Conservation (phyloP, 1,284 basidiomycete genomes). For the Tylopilus sp. region DNA sequence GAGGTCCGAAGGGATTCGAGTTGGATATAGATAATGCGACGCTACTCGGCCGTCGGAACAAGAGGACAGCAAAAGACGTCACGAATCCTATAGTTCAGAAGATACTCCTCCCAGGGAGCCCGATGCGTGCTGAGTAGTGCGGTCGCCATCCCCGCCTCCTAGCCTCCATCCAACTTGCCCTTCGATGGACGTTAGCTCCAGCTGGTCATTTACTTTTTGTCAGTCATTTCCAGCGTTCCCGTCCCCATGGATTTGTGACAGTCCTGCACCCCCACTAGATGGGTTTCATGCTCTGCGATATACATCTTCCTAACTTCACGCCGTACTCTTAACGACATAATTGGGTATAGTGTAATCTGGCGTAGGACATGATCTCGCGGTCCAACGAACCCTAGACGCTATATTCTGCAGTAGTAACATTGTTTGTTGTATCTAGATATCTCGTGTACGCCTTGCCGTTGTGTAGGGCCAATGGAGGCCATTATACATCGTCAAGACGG, state of each 20-base stretch:
- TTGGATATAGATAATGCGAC: slow-evolving; percentile 84
- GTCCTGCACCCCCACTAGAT: too few relatives aligned
- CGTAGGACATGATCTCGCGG: slow-evolving; percentile 15
- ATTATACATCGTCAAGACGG: not conserved
- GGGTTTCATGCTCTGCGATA: slow-evolving; percentile 5
- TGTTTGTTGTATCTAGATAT: slow-evolving; percentile 18
- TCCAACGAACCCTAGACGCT: slow-evolving; percentile 6
- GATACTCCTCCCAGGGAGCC: slow-evolving; percentile 34
- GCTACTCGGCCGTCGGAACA: slow-evolving; percentile 70
- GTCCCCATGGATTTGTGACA: not conserved
- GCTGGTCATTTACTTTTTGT: not conserved
- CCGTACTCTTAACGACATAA: slow-evolving; percentile 12
- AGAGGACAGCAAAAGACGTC: slow-evolving; percentile 32
- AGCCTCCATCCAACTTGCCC: not conserved
- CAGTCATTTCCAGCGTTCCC: not conserved
- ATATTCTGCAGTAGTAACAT: slow-evolving; percentile 16
- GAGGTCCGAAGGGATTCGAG: slow-evolving; percentile 56
- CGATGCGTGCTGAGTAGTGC: slow-evolving; percentile 35
- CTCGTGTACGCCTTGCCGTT: not conserved
- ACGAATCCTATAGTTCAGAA: slow-evolving; percentile 41
- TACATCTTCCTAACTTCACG: slow-evolving; percentile 14
- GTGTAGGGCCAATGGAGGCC: too few relatives aligned
- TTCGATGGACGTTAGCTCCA: not conserved
- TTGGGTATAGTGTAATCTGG: slow-evolving; percentile 12
- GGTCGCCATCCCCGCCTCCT: not conserved